phyloP scores from a whole-genome alignment of 139 green algal genomes.

The Ulvella scutata region DNA sequence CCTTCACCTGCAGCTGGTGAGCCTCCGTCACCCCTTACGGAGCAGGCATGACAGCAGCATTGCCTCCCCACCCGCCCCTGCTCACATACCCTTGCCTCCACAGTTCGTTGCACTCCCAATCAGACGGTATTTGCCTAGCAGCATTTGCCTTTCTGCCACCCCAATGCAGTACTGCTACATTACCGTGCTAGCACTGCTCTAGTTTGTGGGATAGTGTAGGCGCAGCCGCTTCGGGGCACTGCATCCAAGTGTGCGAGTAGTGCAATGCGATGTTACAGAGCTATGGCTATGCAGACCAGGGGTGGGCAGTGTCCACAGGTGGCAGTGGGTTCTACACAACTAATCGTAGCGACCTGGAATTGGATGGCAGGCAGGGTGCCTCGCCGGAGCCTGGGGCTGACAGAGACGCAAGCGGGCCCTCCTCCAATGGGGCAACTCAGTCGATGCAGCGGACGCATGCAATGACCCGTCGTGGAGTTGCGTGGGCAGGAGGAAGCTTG shows the following conservation, averaged over 20 bases:
- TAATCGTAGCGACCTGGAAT: too few relatives aligned
- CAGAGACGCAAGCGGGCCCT: background rate
- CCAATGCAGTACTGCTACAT: too few relatives aligned
- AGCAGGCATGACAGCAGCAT: background rate
- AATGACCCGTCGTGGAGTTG: background rate
- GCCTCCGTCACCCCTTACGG: background rate
- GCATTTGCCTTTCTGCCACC: background rate
- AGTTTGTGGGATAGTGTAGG: too few relatives aligned
- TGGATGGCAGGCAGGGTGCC: too few relatives aligned
- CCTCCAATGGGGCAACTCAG: background rate
- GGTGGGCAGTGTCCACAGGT: too few relatives aligned
- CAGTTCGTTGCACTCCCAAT: background rate
- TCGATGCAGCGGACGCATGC: background rate
- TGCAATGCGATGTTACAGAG: too few relatives aligned
- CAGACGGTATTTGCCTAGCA: background rate
- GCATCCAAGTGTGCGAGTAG: too few relatives aligned
- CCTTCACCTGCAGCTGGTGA: background rate
- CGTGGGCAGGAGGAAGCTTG: background rate
- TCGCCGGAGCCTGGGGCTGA: too few relatives aligned
- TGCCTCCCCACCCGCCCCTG: background rate
- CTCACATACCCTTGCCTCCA: background rate
- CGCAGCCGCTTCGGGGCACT: too few relatives aligned
- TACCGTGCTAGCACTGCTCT: too few relatives aligned
- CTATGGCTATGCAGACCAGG: too few relatives aligned
- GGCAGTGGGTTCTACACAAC: too few relatives aligned